Base-by-base conservation (phyloP, 2,329 filamentous ascomycete species). In the Claviceps capensis region DNA sequence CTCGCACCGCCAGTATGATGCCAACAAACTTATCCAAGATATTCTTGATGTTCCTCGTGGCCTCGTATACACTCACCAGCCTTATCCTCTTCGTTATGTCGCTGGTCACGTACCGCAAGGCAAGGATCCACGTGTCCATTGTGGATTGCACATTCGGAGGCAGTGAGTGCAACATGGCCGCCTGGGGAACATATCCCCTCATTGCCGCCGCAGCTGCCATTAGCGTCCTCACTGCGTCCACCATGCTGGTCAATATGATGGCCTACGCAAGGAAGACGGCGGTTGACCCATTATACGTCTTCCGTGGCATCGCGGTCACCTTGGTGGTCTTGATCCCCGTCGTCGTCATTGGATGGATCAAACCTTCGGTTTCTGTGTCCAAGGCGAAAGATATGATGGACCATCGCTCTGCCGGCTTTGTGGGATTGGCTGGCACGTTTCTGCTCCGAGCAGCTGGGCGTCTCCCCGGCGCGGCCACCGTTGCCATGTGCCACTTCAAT, bases 271-370 rank as follows among this genome's bases (percentile, higher is more conserved):
- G 23, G 22, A 52, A 30, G 16, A 37, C 37, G 37, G 48, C n/a
- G 9, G 36, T 50, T 17, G 52, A 55, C 14, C 51, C 58, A 8
- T 42, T 54, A 5, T 64, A 62, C 47, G 48, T 65, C 52, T 60
- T 63, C 22, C 59, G 56, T 2, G 54, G 60, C 44, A 34, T 60
- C n/a, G 50, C 56, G 22, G 54, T 60, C 38, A 58, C 61, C 6
- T 41, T 64, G 6, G 26, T 61, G n/a, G 13, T 60, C 4, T 51
- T 58, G 38, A 37, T 54, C 1, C 53, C 60, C 7, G 30, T 59
- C 22, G 17, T 59, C 2, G 43, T 50, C 17, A 11, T 59, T 3
- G 55, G 55, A 45, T 61, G 56, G 58, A 36, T 54, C 2, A 17
- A 30, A 23, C 26, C 44, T 4, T 47, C 13, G n/a, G 26, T 11